Percentiles rank a stretch among this genome's conserved stretches.
phyloP scores from a whole-genome alignment of 2,329 filamentous ascomycete species.

The Arachnomyces sp. region DNA sequence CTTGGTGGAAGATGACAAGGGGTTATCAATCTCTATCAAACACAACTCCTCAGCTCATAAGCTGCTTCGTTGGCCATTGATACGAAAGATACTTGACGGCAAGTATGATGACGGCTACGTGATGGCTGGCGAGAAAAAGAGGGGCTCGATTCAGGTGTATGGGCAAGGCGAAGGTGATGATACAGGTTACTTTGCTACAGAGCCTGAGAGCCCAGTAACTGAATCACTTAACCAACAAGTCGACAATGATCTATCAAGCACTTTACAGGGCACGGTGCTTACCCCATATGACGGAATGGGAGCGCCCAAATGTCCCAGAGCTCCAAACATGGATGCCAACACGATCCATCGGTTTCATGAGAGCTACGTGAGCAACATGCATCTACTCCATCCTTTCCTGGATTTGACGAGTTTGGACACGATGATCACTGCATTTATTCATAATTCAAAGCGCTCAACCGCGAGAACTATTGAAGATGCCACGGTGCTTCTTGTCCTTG shows the following conservation, averaged over 20 bases:
- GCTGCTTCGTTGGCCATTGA: conserved; percentile 63
- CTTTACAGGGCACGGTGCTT: conserved; percentile 45
- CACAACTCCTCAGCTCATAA: conserved; percentile 87
- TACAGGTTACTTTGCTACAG: conserved; percentile 40
- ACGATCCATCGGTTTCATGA: conserved; percentile 44
- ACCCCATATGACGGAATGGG: conserved; percentile 6
- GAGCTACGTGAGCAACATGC: conserved; percentile 53
- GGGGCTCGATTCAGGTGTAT: conserved; percentile 66
- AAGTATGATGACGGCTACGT: conserved; percentile 62
- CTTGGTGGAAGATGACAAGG: conserved; percentile 43
- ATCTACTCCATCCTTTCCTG: conserved; percentile 57
- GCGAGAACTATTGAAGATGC: conserved; percentile 64
- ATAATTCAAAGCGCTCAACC: conserved; percentile 13
- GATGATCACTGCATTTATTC: conserved; percentile 46
- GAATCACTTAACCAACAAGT: conserved; percentile 14
- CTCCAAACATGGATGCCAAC: conserved; percentile 43
- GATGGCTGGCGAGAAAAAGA: conserved; percentile 63
- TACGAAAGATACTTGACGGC: conserved; percentile 56
- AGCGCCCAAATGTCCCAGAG: conserved; percentile 13
- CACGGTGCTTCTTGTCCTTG: conserved; percentile 72
- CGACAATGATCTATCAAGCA: conserved; percentile 36
- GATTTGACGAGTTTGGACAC: conserved; percentile 43
- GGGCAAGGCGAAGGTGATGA: conserved; percentile 70
- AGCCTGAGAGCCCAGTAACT: conserved; percentile 31
- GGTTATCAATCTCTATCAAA: conserved; percentile 67